phyloP scores from a whole-genome alignment of 2,329 filamentous ascomycete genomes.

The Spiromastix sp. region DNA sequence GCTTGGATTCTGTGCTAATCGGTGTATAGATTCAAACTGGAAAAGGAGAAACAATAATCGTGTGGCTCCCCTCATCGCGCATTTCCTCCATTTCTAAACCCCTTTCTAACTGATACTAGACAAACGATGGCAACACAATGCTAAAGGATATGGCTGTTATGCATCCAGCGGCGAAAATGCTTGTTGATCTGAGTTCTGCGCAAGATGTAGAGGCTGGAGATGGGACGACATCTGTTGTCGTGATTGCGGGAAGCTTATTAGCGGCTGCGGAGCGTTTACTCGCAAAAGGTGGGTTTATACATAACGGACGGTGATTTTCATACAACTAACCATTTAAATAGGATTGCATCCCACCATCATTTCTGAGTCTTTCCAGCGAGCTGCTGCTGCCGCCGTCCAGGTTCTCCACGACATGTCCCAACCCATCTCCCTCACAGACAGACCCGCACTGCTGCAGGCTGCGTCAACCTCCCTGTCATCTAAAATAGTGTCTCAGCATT shows the following conservation, averaged over 20 bases:
- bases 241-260: slow-evolving; percentile 90
- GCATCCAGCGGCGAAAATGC: slow-evolving; percentile 99
- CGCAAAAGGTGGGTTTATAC: slow-evolving; percentile 53
- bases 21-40: slow-evolving; percentile 66
- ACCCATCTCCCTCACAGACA: slow-evolving; percentile 81
- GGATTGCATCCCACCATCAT: slow-evolving; percentile 94
- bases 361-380: slow-evolving; percentile 93
- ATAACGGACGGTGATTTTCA: neutral
- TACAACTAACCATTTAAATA: slow-evolving; percentile 9
- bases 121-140: slow-evolving; percentile 99
- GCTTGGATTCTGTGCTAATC: slow-evolving; percentile 19
- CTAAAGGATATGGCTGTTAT: slow-evolving; percentile 97
- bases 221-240: slow-evolving; percentile 94
- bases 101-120: slow-evolving; percentile 35
- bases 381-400: slow-evolving; percentile 76
- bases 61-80: slow-evolving; percentile 22
- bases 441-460: slow-evolving; percentile 82
- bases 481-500: slow-evolving; percentile 97
- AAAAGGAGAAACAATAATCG: slow-evolving; percentile 93
- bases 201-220: slow-evolving; percentile 98
- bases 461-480: slow-evolving; percentile 95
- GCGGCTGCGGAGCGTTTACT: slow-evolving; percentile 88
- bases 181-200: slow-evolving; percentile 91
- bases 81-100: slow-evolving; percentile 4
- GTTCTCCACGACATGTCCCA: slow-evolving; percentile 93